Base-by-base conservation (phyloP, 306 rosid genomes). In the Heteromeles arbutifolia region DNA sequence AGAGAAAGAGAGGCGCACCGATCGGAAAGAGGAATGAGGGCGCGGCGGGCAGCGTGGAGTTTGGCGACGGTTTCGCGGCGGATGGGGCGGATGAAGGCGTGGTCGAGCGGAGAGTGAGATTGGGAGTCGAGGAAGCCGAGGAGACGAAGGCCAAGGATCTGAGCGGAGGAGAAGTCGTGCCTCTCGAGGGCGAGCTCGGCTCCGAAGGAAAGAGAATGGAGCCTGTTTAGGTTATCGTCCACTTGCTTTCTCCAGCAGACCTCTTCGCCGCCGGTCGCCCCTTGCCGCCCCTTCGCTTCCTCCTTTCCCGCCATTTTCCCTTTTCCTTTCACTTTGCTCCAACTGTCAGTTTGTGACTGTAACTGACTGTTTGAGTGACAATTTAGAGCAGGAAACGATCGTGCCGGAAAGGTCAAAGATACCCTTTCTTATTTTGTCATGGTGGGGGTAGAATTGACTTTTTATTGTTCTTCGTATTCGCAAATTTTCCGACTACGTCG, bases 171-270 rank as follows among this genome's bases (percentile, higher is more conserved):
- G 84, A 81, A 90, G 54, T 95, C 96, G 24, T 74, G 32, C 25
- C 71, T 87, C 9, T 87, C 62, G 65, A 88, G 76, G 57, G 98
- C 93, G 57, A 62, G 84, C 17, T 95, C 92, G 41, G 84, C 80
- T 6, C 93, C 97, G 80, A 90, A 92, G 79, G 85, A 87, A 31
- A 92, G 99, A 8, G 97, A 92, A 54, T 95, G 96, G 17, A 95
- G 87, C 78, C 97, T 78, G 85, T 80, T 83, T 5, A 90, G 87
- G 65, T 89, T 89, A 50, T 78, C 86, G 73, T 82, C 88, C 17
- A 76, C 90, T 82, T 82, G 83, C 82, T 81, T 84, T 64, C 96
- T 81, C 97, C 97, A 88, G 78, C 84, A 81, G 9, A 77, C 75
- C 65, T 84, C 87, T 53, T 63, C 75, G 69, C 62, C 54, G 79